Percentiles rank a stretch among this genome's conserved stretches.
phyloP scores from a whole-genome alignment of 1,284 basidiomycete species.

The Apiotrichum sp. region DNA sequence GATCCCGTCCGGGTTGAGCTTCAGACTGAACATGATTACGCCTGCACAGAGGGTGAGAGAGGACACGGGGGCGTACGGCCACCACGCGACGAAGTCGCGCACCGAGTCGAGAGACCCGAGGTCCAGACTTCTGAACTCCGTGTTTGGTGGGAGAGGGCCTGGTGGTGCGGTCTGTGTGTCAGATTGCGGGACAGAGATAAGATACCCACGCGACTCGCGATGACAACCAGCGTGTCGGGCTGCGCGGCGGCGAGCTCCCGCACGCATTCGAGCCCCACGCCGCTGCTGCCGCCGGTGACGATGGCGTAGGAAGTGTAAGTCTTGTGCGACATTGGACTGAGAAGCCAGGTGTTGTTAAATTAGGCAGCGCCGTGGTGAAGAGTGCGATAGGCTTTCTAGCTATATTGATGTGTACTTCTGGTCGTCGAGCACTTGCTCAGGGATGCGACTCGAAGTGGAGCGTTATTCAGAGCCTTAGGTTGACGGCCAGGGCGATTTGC shows the following conservation, averaged over 20 bases:
- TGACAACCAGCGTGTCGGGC: slow-evolving; percentile 19
- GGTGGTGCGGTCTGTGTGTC: slow-evolving; percentile 12
- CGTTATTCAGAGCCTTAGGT: too few relatives aligned
- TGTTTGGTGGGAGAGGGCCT: slow-evolving; percentile 11
- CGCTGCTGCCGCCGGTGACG: slow-evolving; percentile 11
- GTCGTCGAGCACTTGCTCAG: too few relatives aligned
- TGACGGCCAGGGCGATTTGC: too few relatives aligned
- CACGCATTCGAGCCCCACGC: slow-evolving; percentile 23
- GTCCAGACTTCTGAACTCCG: slow-evolving; percentile 3
- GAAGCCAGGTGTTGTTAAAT: too few relatives aligned
- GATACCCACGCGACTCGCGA: slow-evolving; percentile 8
- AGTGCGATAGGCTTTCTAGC: too few relatives aligned
- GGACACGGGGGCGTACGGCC: not conserved
- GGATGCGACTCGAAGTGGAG: too few relatives aligned
- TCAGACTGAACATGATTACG: not conserved
- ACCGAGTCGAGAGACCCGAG: slow-evolving; percentile 3
- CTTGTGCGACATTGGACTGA: too few relatives aligned
- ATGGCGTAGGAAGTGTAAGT: not conserved
- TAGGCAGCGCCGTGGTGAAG: too few relatives aligned
- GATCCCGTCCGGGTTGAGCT: not conserved
- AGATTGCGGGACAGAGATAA: not conserved
- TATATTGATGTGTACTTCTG: too few relatives aligned
- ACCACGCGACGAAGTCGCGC: not conserved
- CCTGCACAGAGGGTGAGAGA: slow-evolving; percentile 5
- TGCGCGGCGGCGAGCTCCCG: slow-evolving; percentile 7